phyloP scores from a whole-genome alignment of 495 filamentous ascomycete genomes.

The Xylaria longipes region DNA sequence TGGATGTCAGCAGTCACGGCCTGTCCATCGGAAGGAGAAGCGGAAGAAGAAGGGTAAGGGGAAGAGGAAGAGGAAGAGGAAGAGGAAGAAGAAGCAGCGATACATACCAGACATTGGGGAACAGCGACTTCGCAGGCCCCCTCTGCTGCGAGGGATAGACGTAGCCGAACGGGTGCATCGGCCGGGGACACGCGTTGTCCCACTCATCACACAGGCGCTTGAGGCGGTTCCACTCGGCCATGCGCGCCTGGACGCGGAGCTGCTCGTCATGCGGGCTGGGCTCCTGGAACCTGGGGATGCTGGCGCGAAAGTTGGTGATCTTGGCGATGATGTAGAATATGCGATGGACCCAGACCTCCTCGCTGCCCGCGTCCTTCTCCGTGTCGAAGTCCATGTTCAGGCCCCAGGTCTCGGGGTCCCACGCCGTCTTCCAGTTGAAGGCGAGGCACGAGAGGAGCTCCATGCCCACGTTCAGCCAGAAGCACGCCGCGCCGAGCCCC shows the following conservation, averaged over 20 bases:
- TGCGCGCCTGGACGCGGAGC: conserved; percentile 65
- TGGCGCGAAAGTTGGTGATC: conserved; percentile 80
- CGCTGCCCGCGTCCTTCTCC: conserved; percentile 53
- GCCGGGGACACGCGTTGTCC: conserved; percentile 76
- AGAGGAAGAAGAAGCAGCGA: not conserved
- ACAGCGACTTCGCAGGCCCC: conserved; percentile 66
- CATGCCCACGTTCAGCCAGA: conserved; percentile 92
- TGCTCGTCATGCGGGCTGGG: conserved; percentile 65
- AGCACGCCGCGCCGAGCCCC: conserved; percentile 87
- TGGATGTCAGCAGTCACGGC: conserved; percentile 31
- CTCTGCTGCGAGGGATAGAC: conserved; percentile 71
- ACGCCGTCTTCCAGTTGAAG: conserved; percentile 86
- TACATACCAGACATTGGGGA: conserved; percentile 85
- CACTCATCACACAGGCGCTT: conserved; percentile 80
- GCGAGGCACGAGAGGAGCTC: conserved; percentile 87
- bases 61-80: not conserved
- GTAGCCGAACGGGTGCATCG: conserved; percentile 86
- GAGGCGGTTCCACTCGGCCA: conserved; percentile 78
- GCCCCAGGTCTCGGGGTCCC: conserved; percentile 93
- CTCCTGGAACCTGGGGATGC: conserved; percentile 65
- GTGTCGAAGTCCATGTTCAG: conserved; percentile 77
- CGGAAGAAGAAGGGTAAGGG: too few species aligned
- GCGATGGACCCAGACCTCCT: conserved; percentile 90
- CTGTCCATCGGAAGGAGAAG: too few species aligned
- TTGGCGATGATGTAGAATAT: conserved; percentile 93